Evolutionary conservation across 1,284 basidiomycete genomes (phyloP), one percentile per base, ranked within the genome.

Genomic region (Trichosporon faecale): DNA sequence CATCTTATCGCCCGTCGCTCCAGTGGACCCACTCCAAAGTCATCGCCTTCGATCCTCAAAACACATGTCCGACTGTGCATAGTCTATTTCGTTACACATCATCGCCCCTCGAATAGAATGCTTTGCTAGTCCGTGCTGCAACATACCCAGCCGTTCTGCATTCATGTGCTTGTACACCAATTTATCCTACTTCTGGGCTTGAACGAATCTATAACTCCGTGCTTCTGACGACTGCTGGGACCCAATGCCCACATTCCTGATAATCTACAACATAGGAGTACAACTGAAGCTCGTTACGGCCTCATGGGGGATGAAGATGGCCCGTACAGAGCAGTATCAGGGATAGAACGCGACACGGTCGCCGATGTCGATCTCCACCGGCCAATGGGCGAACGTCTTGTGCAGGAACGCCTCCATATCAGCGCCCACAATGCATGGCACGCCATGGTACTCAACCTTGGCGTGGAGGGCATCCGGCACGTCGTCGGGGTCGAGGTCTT

Each of bases 401-500:
- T 52, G 37, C 3, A 73, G 25, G 40, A 73, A 73, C 23, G 55
- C 29, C 3, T 67, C 72, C 33, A 40, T 40, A 21, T 73, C 69
- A 2, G 37, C 49, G 2, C 33, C 35, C 27, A 46, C 65, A n/a
- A 73, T 69, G 37, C 72, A 73, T 9, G 72, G 72, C 2, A 73
- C 70, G 21, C 52, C 52, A 21, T 64, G 23, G 65, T 73, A 73
- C 61, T 71, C 70, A 9, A 73, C 60, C 25, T 21, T 31, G 29
- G 67, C 68, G 12, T 18, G 4, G 1, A 23, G 25, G 1, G 66
- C 66, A 18, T 66, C 66, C 1, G 72, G 72, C 6, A 73, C 66
- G 11, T 40, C 66, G 44, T 73, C 72, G 3, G 70, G 65, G 29
- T 71, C 70, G 29, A 73, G 40, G 44, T 73, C 72, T 61, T 67